A percentile compares a stretch with the other conserved stretches of the same genome.
These are phyloP conservation scores for Penicillium roqueforti DNA, from an alignment of 495 filamentous ascomycete genomes.

Conservation along the genomic window DNA sequence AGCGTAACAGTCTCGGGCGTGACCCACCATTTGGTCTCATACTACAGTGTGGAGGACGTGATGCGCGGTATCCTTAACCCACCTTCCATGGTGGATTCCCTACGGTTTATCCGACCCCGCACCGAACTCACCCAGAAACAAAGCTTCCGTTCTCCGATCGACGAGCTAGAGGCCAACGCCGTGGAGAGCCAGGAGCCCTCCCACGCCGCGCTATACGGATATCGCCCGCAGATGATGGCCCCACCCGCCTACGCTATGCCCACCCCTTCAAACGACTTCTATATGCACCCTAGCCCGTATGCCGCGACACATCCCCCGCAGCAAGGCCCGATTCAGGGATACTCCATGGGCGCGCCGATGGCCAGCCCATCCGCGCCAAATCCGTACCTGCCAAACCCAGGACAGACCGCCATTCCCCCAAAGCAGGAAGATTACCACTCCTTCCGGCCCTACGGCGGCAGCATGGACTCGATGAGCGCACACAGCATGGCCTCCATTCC, in stretches of 20 bases:
- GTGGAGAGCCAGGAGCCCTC: constrained; percentile 40
- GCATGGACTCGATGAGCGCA: constrained; percentile 33
- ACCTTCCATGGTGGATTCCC: constrained; percentile 53
- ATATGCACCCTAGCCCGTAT: constrained; percentile 34
- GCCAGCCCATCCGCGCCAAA: constrained; percentile 35
- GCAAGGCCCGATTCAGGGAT: constrained; percentile 31
- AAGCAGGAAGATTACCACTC: constrained; percentile 41
- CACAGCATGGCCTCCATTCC: constrained; percentile 40
- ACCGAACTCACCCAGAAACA: constrained; percentile 58
- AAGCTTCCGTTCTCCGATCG: constrained; percentile 66
- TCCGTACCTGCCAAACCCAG: constrained; percentile 38
- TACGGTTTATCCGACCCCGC: constrained; percentile 55
- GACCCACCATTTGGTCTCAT: constrained; percentile 80
- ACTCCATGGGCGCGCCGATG: constrained; percentile 35
- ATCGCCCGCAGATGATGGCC: constrained; percentile 39
- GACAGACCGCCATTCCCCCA: constrained; percentile 24
- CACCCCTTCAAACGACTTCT: constrained; percentile 36
- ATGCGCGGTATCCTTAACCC: constrained; percentile 55
- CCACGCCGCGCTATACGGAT: constrained; percentile 38
- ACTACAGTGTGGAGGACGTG: constrained; percentile 78
- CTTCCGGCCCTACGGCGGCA: constrained; percentile 36
- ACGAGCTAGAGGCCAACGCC: constrained; percentile 49
- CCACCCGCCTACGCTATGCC: constrained; percentile 37
- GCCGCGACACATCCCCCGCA: constrained; percentile 37
- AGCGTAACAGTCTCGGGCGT: constrained; percentile 65